phyloP scores from a whole-genome alignment of 352 stramenopile species.

The Phytopythium sindhum region DNA sequence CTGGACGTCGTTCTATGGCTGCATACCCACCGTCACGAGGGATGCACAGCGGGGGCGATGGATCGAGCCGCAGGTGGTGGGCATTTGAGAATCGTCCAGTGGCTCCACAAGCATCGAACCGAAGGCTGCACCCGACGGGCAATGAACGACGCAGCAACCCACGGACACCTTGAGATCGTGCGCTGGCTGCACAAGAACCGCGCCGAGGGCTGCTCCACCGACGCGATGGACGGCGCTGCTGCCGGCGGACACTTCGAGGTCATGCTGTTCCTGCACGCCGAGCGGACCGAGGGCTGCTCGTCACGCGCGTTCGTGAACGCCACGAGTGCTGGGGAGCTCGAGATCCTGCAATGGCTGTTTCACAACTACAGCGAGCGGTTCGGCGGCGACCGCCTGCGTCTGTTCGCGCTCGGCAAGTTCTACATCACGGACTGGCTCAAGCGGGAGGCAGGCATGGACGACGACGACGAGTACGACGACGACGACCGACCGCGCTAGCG shows the following conservation, averaged over 20 bases:
- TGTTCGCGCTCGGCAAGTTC: constrained; percentile 37
- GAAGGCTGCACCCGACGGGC: constrained; percentile 28
- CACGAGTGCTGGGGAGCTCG: constrained; percentile 26
- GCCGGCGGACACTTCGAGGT: constrained; percentile 30
- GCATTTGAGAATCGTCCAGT: constrained; percentile 28
- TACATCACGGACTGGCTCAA: constrained; percentile 35
- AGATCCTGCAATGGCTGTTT: constrained; percentile 37
- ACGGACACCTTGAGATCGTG: constrained; percentile 23
- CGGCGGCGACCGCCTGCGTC: constrained; percentile 25
- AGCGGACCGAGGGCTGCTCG: constrained; percentile 16
- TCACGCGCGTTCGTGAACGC: constrained; percentile 32
- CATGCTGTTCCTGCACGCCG: constrained; percentile 26
- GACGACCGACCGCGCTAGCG: neutral
- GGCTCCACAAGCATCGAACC: constrained; percentile 20
- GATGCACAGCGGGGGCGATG: constrained; percentile 21
- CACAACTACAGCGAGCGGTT: constrained; percentile 23
- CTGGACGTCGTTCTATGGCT: constrained; percentile 6
- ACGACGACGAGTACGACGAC: constrained; percentile 9
- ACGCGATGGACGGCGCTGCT: constrained; percentile 29
- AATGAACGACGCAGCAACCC: constrained; percentile 28
- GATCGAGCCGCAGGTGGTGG: constrained; percentile 26
- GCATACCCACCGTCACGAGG: neutral
- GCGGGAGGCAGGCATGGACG: constrained; percentile 6
- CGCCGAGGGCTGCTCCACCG: constrained; percentile 24
- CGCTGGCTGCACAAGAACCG: constrained; percentile 28